Conservation (phyloP, 768 basidiomycete genomes). For the Pleurotus pulmonarius region DNA sequence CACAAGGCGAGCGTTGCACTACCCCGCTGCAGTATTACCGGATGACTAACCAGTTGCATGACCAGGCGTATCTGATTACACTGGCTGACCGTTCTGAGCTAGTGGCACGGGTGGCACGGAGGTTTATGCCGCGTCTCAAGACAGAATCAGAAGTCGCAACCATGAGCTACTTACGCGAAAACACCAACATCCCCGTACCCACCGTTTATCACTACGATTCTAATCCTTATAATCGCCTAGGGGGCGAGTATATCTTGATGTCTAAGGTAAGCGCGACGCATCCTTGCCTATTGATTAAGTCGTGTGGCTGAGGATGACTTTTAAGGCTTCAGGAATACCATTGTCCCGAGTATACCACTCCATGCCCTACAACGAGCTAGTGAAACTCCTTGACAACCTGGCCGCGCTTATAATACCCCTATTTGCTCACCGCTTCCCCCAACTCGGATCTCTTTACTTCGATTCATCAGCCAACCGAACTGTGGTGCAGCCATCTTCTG, state of each 20-base stretch:
- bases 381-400: conserved; percentile 63
- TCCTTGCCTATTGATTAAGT: not conserved
- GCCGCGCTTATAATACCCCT: conserved; percentile 67
- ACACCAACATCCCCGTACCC: conserved; percentile 72
- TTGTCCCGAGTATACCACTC: conserved; percentile 70
- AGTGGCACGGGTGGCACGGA: conserved; percentile 77
- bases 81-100: conserved; percentile 58
- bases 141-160: conserved; percentile 87
- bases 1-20: conserved; percentile 53
- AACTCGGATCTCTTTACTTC: conserved; percentile 73
- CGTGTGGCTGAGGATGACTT: conserved; percentile 16
- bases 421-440: conserved; percentile 72
- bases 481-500: conserved; percentile 26
- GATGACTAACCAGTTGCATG: conserved; percentile 6
- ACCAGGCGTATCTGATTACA: conserved; percentile 73
- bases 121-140: conserved; percentile 84
- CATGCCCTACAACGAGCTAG: conserved; percentile 60
- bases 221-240: conserved; percentile 81
- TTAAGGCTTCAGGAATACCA: conserved; percentile 70
- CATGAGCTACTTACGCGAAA: conserved; percentile 71
- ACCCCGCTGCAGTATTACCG: not conserved
- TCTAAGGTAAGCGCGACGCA: conserved; percentile 55
- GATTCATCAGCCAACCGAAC: conserved; percentile 35
- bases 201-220: conserved; percentile 74
- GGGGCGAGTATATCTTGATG: conserved; percentile 86